These are phyloP conservation scores for Capronia coronata DNA, from an alignment of 2,329 filamentous ascomycete genomes.

Conservation along the genomic window DNA sequence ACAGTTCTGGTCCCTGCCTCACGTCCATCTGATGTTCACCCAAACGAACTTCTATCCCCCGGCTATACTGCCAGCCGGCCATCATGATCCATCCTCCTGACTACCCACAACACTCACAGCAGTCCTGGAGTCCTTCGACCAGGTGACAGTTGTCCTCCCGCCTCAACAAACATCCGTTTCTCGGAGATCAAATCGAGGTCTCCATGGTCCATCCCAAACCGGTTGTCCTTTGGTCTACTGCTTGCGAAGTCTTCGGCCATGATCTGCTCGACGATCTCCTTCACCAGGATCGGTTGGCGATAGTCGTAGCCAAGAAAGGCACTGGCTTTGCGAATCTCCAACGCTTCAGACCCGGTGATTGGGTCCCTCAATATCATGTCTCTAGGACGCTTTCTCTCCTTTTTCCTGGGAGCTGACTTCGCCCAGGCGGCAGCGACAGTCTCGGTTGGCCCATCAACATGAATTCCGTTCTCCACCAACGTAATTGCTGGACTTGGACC, in stretches of 20 bases:
- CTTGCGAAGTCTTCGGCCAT: slow-evolving; percentile 11
- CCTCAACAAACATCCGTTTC: slow-evolving; percentile 5
- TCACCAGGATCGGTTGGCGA: slow-evolving; percentile 36
- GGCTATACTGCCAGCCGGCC: too few relatives aligned
- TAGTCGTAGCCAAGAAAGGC: slow-evolving; percentile 92
- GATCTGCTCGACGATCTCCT: slow-evolving; percentile 17
- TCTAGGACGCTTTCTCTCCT: slow-evolving; percentile 71
- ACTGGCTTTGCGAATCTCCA: slow-evolving; percentile 72
- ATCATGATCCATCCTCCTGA: background rate
- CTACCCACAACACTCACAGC: background rate
- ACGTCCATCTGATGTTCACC: too few relatives aligned
- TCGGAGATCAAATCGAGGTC: slow-evolving; percentile 15
- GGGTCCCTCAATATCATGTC: slow-evolving; percentile 77
- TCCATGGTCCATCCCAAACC: background rate
- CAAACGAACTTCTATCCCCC: too few relatives aligned
- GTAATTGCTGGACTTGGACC: slow-evolving; percentile 3
- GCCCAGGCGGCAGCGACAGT: slow-evolving; percentile 32
- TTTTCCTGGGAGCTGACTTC: slow-evolving; percentile 31
- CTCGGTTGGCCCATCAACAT: slow-evolving; percentile 10
- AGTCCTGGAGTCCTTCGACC: background rate
- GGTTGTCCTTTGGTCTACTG: slow-evolving; percentile 5
- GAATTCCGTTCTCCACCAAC: slow-evolving; percentile 4
- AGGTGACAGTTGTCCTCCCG: background rate
- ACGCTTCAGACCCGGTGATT: slow-evolving; percentile 56
- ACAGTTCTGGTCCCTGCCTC: too few relatives aligned